phyloP scores from a whole-genome alignment of 306 rosid genomes.

The Lupinus albus region DNA sequence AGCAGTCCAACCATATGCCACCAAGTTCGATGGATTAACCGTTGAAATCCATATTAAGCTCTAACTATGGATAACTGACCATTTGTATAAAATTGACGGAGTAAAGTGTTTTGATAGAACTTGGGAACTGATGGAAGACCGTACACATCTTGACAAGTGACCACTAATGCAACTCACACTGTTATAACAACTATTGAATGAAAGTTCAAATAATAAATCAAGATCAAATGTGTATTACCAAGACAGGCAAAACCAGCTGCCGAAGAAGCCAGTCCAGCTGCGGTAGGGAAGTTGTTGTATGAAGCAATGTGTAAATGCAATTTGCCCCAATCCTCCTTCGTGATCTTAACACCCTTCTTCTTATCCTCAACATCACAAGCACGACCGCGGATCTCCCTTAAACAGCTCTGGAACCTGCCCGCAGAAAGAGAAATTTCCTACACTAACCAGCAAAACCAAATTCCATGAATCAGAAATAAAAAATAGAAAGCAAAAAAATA shows the following conservation, averaged over 20 bases:
- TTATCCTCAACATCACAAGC: conserved; percentile 80
- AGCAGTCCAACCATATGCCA: conserved; percentile 19
- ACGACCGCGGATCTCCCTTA: conserved; percentile 83
- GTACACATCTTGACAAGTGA: conserved; percentile 20
- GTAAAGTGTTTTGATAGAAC: conserved; percentile 1
- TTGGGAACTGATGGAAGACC: conserved; percentile 24
- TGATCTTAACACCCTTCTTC: conserved; percentile 75
- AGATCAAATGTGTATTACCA: conserved; percentile 51
- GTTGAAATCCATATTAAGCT: conserved; percentile 11
- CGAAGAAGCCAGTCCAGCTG: conserved; percentile 97
- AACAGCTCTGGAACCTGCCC: conserved; percentile 83
- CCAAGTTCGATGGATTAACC: conserved; percentile 16
- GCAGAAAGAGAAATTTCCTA: conserved; percentile 97
- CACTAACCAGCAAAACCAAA: conserved; percentile 62
- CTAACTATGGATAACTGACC: not conserved
- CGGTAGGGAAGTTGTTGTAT: conserved; percentile 94
- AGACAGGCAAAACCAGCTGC: conserved; percentile 98
- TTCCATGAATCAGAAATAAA: conserved; percentile 51
- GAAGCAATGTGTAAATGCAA: conserved; percentile 87
- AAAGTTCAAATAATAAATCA: conserved; percentile 10
- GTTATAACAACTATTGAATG: conserved; percentile 17
- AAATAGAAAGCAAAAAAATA: conserved; percentile 18
- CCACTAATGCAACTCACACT: conserved; percentile 23
- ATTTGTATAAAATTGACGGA: conserved; percentile 11
- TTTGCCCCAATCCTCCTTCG: conserved; percentile 76